Conservation (phyloP, 441 rosid species). For the Kokia cookei region DNA sequence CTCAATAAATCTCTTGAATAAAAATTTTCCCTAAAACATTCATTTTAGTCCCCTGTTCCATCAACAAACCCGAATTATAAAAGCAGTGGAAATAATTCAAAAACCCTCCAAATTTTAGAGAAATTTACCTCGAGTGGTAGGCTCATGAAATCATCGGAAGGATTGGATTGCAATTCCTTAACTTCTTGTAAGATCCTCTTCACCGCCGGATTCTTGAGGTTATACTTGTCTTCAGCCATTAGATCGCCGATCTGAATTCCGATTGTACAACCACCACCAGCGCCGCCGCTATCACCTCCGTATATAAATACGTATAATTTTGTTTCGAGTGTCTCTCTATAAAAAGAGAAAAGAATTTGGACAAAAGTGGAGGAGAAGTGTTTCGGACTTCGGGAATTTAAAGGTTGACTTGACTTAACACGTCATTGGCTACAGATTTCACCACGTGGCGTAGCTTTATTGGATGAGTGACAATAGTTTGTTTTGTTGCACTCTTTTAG, state of each 20-base stretch:
- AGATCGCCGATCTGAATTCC: constrained; percentile 19
- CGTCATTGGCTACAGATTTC: constrained; percentile 2
- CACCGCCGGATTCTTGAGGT: constrained; percentile 85
- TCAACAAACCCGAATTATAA: no score
- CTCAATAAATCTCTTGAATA: no score
- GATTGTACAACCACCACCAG: constrained; percentile 9
- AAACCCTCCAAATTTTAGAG: background rate
- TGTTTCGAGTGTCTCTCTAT: background rate
- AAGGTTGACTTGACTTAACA: constrained; percentile 14
- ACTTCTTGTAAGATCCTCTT: constrained; percentile 98
- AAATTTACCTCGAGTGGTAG: constrained; percentile 79
- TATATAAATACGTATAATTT: background rate
- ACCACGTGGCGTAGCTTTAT: constrained; percentile 18
- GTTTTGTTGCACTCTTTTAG: background rate
- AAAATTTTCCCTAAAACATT: no score
- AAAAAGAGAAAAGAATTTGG: background rate
- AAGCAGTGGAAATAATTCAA: background rate
- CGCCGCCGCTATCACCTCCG: background rate
- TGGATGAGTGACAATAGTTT: constrained; percentile 9
- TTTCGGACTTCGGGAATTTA: background rate
- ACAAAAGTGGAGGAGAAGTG: background rate
- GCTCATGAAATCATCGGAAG: constrained; percentile 94
- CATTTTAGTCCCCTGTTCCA: no score
- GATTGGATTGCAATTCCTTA: constrained; percentile 96
- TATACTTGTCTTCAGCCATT: constrained; percentile 85